phyloP scores from a whole-genome alignment of 345 rosid genomes.

The Gossypium sturtianum region DNA sequence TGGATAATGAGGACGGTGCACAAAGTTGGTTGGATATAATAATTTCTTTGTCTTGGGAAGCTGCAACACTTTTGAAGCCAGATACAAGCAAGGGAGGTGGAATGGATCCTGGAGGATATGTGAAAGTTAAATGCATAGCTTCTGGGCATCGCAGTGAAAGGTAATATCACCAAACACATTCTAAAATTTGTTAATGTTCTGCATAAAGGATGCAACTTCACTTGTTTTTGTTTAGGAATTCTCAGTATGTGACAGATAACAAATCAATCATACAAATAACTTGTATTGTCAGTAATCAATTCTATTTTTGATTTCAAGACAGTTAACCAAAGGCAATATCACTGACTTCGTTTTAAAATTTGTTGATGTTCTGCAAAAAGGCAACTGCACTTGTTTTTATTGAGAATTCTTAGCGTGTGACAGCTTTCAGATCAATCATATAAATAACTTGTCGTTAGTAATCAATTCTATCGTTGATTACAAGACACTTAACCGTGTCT shows the following conservation, averaged over 20 bases:
- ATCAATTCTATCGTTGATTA: background rate
- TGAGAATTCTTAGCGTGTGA: background rate
- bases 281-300: background rate
- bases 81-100: constrained; percentile 91
- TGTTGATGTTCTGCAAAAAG: background rate
- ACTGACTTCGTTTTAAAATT: background rate
- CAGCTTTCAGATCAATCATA: constrained; percentile 1
- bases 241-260: background rate
- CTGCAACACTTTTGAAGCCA: constrained; percentile 86
- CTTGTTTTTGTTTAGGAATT: background rate
- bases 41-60: constrained; percentile 91
- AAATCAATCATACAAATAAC: background rate
- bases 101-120: constrained; percentile 99
- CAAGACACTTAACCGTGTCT: background rate
- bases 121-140: constrained; percentile 91
- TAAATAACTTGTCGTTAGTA: background rate
- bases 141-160: constrained; percentile 78
- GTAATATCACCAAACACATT: constrained; percentile 31
- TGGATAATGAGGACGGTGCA: constrained; percentile 53
- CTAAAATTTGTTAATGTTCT: background rate
- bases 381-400: background rate
- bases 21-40: constrained; percentile 90
- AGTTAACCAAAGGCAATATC: constrained; percentile 48
- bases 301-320: background rate
- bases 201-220: background rate